phyloP scores from a whole-genome alignment of 2,329 filamentous ascomycete genomes.

The Pseudogymnoascus sp. region DNA sequence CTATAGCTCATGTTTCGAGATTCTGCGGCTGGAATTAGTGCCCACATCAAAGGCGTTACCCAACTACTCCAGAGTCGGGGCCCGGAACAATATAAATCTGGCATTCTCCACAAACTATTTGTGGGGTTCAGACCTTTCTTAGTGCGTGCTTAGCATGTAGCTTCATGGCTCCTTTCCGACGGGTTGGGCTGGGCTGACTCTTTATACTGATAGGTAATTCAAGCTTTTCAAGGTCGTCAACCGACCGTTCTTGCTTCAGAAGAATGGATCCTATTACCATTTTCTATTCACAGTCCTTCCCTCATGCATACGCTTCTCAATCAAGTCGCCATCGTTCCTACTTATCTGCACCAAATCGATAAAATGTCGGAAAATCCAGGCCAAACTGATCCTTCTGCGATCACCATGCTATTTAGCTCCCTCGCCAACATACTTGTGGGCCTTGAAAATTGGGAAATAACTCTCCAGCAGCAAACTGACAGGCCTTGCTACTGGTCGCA shows the following conservation, averaged over 20 bases:
- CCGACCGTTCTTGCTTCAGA: background rate
- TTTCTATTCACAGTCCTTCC: slow-evolving; percentile 20
- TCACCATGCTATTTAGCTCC: background rate
- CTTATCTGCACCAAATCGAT: slow-evolving; percentile 21
- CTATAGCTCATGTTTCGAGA: slow-evolving; percentile 29
- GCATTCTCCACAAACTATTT: slow-evolving; percentile 31
- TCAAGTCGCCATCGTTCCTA: slow-evolving; percentile 24
- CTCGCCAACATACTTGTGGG: background rate
- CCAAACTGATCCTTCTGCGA: background rate
- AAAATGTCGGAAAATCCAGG: slow-evolving; percentile 8
- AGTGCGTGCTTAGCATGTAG: slow-evolving; percentile 19
- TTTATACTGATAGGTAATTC: background rate
- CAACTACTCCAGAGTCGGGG: slow-evolving; percentile 27
- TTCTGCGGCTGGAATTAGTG: slow-evolving; percentile 18
- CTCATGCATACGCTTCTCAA: slow-evolving; percentile 29
- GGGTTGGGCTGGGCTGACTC: background rate
- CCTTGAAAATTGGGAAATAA: slow-evolving; percentile 13
- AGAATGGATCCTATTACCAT: slow-evolving; percentile 28
- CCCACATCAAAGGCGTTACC: slow-evolving; percentile 30
- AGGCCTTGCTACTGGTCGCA: background rate
- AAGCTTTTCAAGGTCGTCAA: background rate
- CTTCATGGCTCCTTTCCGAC: background rate
- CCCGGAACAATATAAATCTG: slow-evolving; percentile 26
- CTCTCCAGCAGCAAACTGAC: background rate
- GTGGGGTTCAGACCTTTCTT: slow-evolving; percentile 33